Evolutionary conservation across 2,329 filamentous ascomycete species (phyloP), one percentile per base, ranked within the genome.

Genomic region (Aspergillus chevalieri): DNA sequence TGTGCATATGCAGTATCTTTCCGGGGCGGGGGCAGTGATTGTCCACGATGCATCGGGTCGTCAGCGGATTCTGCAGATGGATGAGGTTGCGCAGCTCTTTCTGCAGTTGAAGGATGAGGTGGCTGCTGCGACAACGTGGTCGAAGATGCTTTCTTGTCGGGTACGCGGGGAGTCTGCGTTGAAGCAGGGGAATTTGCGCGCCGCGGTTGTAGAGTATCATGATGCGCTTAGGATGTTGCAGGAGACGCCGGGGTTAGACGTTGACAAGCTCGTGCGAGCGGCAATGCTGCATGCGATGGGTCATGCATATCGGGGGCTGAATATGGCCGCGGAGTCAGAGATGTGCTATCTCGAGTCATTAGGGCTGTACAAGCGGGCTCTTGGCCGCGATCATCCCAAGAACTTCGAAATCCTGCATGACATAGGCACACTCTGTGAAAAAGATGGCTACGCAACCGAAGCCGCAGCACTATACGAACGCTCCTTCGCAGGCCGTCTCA

Each of bases 371-470:
- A 63, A 62, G 38, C 60, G 61, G 6, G 47, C 57, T 1, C 54
- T 61, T 8, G 63, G 63, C 2, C 60, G 63, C n/a, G 63, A 65
- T 42, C 53, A 60, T 28, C 51, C 54, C 6, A 58, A 56, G n/a
- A 65, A 64, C 41, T 65, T 61, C 43, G 42, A 55, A 4, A 48
- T 65, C 22, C 50, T 65, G 2, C 60, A 65, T 24, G 62, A 65
- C 41, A 52, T 65, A 3, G 63, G 59, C 3, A 55, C 54, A 14
- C 56, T 65, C 14, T 63, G 56, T 21, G 62, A 62, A 38, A 59
- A 52, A 43, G 62, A 64, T 15, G 63, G 62, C 17, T 64, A 63
- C 42, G 59, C 61, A n/a, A 64, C 58, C 3, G 60, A 65, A 52
- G 63, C 63, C 43, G 54, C 62, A 3, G 62, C 60, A 43, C 45